Evolutionary conservation across 768 basidiomycete genomes (phyloP), one percentile per base, ranked within the genome.

Genomic region (Amanita molliuscula): DNA sequence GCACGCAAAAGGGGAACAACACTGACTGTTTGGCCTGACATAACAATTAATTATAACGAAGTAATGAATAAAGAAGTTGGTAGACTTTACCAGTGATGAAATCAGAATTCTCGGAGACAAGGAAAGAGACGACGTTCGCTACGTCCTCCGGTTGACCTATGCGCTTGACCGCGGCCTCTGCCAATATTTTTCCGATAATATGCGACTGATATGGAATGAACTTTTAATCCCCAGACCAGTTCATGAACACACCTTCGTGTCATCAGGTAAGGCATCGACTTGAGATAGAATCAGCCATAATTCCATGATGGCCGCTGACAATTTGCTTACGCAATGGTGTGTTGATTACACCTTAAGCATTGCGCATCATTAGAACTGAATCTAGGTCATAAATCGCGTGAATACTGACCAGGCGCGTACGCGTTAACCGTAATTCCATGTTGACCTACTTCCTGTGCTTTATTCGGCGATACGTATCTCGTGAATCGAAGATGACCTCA

Each of bases 351-450:
- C 47, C 18, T 43, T 15, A 5, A 23, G 11, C 25, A 28, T 5
- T 4, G 15, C 10, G 40, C 18, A 38, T 2, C 20, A 18, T 10
- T n/a, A 37, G 3, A n/a, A 25, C 21, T 1, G 9, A 20, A 41
- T 44, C 58, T 36, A 3, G 51, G 18, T 21, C n/a, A 41, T 16
- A 23, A 41, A 46, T 46, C 5, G 13, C 11, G 31, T 31, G 13
- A 31, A 31, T 31, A 31, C 31, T 9, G 40, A 53, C 70, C 67
- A 15, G 68, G 68, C 7, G 68, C 65, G 44, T 72, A 71, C 1
- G 68, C 65, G 33, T 75, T 74, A 15, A 71, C 70, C 1, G 67
- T 72, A 31, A 74, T 75, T 5, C 58, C 58, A 48, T 72, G 53
- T 23, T 53, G 54, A 6, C 61, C 70, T 3, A 71, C 56, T 53